Evolutionary conservation across 331 rosid genomes (phyloP).

Genomic region (Malus hybrid): DNA sequence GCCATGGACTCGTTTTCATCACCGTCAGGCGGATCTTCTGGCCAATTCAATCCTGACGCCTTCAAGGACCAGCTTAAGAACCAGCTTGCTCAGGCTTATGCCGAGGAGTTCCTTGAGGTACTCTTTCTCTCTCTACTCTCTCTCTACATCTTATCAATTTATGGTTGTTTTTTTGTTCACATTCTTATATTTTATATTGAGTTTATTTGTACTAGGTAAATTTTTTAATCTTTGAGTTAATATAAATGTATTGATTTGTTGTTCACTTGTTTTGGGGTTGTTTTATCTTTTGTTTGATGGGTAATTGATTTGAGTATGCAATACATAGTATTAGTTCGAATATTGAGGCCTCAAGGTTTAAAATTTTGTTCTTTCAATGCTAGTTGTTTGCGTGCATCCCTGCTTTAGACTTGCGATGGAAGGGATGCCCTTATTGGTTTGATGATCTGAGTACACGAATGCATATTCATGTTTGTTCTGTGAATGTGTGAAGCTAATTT

Average conservation of each 20-base stretch:
- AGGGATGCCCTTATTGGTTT: not conserved
- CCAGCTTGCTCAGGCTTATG: slow-evolving; percentile 85
- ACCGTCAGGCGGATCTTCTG: slow-evolving; percentile 37
- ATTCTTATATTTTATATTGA: not conserved
- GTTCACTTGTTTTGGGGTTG: not conserved
- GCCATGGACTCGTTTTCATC: slow-evolving; percentile 82
- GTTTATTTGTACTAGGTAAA: not conserved
- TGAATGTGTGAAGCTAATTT: not conserved
- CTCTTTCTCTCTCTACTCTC: not conserved
- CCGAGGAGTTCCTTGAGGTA: slow-evolving; percentile 95
- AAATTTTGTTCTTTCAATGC: not conserved
- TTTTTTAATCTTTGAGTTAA: not conserved
- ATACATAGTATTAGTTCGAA: not conserved
- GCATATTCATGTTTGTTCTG: not conserved
- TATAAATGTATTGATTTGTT: not conserved
- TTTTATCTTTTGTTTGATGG: not conserved
- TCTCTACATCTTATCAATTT: not conserved
- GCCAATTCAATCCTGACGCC: slow-evolving; percentile 42
- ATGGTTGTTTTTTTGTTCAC: not conserved
- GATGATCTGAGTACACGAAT: not conserved
- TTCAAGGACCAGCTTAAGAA: slow-evolving; percentile 68
- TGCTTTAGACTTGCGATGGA: not conserved
- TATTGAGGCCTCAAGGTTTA: not conserved
- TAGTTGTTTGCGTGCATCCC: not conserved
- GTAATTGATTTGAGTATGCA: not conserved